phyloP scores from a whole-genome alignment of 2,329 filamentous ascomycete genomes.

The Uncinocarpus reesii region DNA sequence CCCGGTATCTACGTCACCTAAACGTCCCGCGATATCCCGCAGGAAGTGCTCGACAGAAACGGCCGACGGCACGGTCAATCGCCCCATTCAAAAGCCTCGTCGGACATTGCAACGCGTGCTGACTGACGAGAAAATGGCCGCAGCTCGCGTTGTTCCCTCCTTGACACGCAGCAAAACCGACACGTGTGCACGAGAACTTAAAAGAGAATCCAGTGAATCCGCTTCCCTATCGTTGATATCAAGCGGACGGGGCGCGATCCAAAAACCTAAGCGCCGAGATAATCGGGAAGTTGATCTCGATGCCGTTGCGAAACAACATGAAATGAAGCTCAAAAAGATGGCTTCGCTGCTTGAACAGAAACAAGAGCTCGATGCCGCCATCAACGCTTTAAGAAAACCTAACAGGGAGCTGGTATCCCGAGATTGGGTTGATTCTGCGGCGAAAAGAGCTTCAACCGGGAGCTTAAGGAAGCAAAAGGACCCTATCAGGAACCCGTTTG shows the following conservation, averaged over 20 bases:
- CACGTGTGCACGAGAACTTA: conserved; percentile 30
- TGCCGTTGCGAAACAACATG: conserved; percentile 36
- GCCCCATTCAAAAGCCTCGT: conserved; percentile 25
- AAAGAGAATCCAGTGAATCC: conserved; percentile 36
- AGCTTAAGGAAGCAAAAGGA: conserved; percentile 33
- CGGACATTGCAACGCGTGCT: conserved; percentile 38
- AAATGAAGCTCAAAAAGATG: conserved; percentile 39
- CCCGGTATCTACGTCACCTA: conserved; percentile 30
- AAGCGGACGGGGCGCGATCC: conserved; percentile 35
- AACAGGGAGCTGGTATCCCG: conserved; percentile 39
- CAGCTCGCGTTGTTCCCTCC: conserved; percentile 27
- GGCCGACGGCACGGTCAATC: conserved; percentile 24
- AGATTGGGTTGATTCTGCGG: conserved; percentile 37
- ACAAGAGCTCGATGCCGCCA: conserved; percentile 41
- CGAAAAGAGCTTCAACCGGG: conserved; percentile 21
- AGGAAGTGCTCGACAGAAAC: conserved; percentile 22
- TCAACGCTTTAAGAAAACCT: conserved; percentile 38
- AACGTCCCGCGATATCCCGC: conserved; percentile 26
- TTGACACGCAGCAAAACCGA: conserved; percentile 36
- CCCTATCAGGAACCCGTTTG: conserved; percentile 33
- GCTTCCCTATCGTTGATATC: conserved; percentile 23
- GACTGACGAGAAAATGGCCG: conserved; percentile 35
- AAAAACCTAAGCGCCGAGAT: conserved; percentile 35
- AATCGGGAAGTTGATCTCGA: conserved; percentile 42
- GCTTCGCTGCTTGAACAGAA: conserved; percentile 39